Evolutionary conservation across 768 basidiomycete species (phyloP), one percentile per base, ranked within the genome.

Genomic region (Russula sp.): DNA sequence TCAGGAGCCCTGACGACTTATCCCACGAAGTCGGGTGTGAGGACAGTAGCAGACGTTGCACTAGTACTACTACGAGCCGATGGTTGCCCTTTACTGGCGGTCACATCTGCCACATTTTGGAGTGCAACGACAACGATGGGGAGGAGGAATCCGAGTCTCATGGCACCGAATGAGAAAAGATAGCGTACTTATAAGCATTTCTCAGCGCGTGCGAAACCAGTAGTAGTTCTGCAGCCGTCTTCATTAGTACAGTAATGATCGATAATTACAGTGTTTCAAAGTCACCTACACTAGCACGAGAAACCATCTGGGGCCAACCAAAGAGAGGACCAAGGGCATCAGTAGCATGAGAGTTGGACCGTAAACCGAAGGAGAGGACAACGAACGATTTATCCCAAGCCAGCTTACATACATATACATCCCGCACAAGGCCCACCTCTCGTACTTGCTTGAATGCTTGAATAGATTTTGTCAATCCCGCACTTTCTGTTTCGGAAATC

Each of bases 11-110:
- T n/a, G n/a, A n/a, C n/a, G n/a, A n/a, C n/a, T n/a, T n/a, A 3
- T 5, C 53, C 16, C 41, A 42, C 32, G 16, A 65, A 8, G 10
- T 50, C 38, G 42, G 57, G 61, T 10, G 65, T 65, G 57, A 65
- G 56, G 32, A 58, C 4, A 29, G 34, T 1, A 5, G 32, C n/a
- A 49, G 57, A n/a, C 9, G 48, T 16, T 16, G 11, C 48, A 18
- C 2, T 11, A 35, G 3, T n/a, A n/a, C n/a, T n/a, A n/a, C n/a
- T n/a, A n/a, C n/a, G n/a, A n/a, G n/a, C 13, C n/a, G 29, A 25
- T 13, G 10, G 58, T 7, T 22, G 39, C 16, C 20, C 32, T 10
- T 6, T 25, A n/a, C 9, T 16, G 1, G 42, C 22, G 20, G 42
- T 25, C 20, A 5, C 49, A 43, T 22, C 25, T 50, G 34, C 41